Percentiles rank a stretch among this genome's conserved stretches.
These are phyloP conservation scores for Letharia columbiana DNA, from an alignment of 495 filamentous ascomycete genomes.

Conservation along the genomic window DNA sequence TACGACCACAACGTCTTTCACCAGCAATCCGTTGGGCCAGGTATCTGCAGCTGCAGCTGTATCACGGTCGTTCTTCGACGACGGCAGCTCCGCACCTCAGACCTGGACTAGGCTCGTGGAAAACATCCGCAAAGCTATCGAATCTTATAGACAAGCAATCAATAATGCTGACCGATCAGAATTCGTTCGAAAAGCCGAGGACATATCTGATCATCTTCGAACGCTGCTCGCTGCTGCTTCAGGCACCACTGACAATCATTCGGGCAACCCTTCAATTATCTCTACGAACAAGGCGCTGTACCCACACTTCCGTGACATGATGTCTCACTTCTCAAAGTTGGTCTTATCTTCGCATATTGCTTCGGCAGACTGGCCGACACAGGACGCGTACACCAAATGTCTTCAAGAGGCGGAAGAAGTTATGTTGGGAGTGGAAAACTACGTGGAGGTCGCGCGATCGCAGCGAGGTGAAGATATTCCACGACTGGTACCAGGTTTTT, in stretches of 20 bases:
- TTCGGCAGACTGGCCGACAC: constrained; percentile 78
- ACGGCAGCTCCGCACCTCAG: constrained; percentile 60
- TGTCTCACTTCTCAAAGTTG: constrained; percentile 97
- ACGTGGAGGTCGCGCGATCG: constrained; percentile 87
- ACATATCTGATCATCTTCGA: constrained; percentile 93
- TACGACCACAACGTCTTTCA: constrained; percentile 59
- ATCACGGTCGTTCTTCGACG: constrained; percentile 76
- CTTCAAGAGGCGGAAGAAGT: constrained; percentile 93
- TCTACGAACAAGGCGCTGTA: constrained; percentile 93
- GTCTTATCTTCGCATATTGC: constrained; percentile 98
- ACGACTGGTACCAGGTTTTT: constrained; percentile 84
- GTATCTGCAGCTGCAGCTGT: constrained; percentile 47
- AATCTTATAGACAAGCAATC: constrained; percentile 78
- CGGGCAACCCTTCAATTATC: constrained; percentile 97
- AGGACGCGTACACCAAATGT: constrained; percentile 87
- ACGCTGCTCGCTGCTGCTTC: constrained; percentile 91
- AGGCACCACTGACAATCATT: constrained; percentile 95
- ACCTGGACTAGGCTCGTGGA: constrained; percentile 85
- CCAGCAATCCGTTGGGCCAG: constrained; percentile 48
- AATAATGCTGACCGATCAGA: constrained; percentile 71
- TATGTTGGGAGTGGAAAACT: constrained; percentile 84
- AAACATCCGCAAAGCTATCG: constrained; percentile 82
- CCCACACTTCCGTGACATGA: constrained; percentile 97
- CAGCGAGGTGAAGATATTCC: constrained; percentile 84
- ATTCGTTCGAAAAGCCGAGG: constrained; percentile 85